Evolutionary conservation across 2,329 filamentous ascomycete genomes (phyloP), one percentile per base, ranked within the genome.

Genomic region (Metarhizium album): DNA sequence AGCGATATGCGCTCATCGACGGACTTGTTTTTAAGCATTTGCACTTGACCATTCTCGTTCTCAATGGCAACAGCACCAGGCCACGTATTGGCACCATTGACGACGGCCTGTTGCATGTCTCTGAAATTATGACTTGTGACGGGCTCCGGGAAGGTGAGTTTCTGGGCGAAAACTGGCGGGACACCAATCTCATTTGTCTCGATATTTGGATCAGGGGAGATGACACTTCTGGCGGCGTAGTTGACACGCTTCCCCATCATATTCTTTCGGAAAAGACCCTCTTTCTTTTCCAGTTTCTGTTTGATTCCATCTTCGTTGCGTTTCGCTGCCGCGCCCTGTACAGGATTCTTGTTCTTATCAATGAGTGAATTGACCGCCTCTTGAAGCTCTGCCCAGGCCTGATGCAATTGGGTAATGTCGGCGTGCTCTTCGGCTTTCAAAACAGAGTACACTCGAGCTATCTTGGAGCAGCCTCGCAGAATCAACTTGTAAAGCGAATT

Each of bases 211-310:
- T 98, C 93, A 0, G 93, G 93, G 9, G 91, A 97, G 60, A 98
- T 98, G 66, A 98, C 93, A 77, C 87, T 95, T 66, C 93, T 86
- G 37, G 93, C 93, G 47, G 93, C 93, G 66, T 93, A 97, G 68
- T 98, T 97, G 71, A 98, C 93, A 74, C 93, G 90, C 75, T 98
- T 98, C 54, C 93, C 93, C 93, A 98, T 98, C 93, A 98, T 97
- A 70, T 98, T 96, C 74, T 95, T 97, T 60, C 93, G 80, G 75
- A 98, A 98, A 29, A 98, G 76, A 57, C 93, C 93, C 64, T 98
- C 94, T 70, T 98, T 98, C 76, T 98, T 98, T 70, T 98, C 93
- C 27, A 98, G 77, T 64, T 90, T 86, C 65, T 98, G 93, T 71
- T 98, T 98, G 71, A 98, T 95, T 59, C 94, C 93, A 56, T 95